Evolutionary conservation across 768 basidiomycete genomes (phyloP).

Genomic region (Tulasnella sp.): DNA sequence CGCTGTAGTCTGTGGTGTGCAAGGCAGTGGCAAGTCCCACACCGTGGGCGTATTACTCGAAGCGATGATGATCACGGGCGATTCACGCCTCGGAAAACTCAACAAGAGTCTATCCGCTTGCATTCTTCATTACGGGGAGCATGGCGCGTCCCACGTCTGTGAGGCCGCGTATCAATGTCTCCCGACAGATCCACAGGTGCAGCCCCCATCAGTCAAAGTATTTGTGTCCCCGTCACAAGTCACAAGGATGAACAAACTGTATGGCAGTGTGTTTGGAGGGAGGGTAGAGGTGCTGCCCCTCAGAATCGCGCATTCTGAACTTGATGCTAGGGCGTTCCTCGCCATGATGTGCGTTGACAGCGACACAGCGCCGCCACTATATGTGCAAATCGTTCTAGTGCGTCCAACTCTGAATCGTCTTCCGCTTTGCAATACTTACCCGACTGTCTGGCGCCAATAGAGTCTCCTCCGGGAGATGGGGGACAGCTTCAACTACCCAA

Average conservation of each 20-base stretch:
- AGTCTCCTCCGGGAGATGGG: constrained; percentile 12
- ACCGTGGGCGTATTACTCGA: constrained; percentile 13
- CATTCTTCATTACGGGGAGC: constrained; percentile 57
- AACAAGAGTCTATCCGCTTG: constrained; percentile 38
- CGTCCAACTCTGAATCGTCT: not conserved
- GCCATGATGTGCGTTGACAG: constrained; percentile 21
- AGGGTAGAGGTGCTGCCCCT: constrained; percentile 29
- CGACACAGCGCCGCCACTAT: constrained; percentile 53
- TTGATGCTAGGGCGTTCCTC: constrained; percentile 5
- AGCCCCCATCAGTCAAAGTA: constrained; percentile 29
- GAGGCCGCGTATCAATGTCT: constrained; percentile 55
- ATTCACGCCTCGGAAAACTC: constrained; percentile 1
- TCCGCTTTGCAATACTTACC: too few species aligned
- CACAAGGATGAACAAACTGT: constrained; percentile 48
- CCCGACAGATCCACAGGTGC: constrained; percentile 24
- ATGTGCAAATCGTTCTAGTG: constrained; percentile 59
- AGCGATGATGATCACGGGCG: constrained; percentile 3
- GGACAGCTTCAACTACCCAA: constrained; percentile 10
- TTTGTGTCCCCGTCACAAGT: constrained; percentile 54
- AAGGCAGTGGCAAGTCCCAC: constrained; percentile 17
- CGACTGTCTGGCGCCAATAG: too few species aligned
- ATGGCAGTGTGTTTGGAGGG: constrained; percentile 23
- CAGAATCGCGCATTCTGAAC: constrained; percentile 25
- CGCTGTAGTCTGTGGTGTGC: constrained; percentile 16
- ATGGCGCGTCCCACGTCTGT: constrained; percentile 48